These are phyloP conservation scores for Laetiporus sulphureus DNA, from an alignment of 1,284 basidiomycete species.

Conservation along the genomic window DNA sequence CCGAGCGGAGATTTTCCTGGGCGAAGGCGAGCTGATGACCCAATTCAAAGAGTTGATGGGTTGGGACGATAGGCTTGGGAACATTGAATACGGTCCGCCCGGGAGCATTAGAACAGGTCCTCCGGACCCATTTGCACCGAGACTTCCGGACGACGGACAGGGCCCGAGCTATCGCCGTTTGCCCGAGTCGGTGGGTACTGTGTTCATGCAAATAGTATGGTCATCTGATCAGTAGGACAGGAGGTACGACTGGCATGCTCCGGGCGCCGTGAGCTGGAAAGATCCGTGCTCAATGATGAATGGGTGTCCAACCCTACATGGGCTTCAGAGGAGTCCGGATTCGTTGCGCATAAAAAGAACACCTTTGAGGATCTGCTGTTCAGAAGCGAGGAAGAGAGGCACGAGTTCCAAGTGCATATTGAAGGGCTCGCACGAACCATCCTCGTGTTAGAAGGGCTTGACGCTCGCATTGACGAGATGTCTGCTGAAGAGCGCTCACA, in stretches of 20 bases:
- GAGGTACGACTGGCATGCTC: conserved; percentile 91
- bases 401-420: conserved; percentile 97
- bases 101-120: conserved; percentile 68
- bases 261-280: conserved; percentile 91
- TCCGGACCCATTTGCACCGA: conserved; percentile 61
- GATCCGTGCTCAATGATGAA: conserved; percentile 93
- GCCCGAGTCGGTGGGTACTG: conserved; percentile 69
- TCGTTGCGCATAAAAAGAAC: conserved; percentile 96
- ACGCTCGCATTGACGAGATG: conserved; percentile 86
- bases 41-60: conserved; percentile 88
- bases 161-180: conserved; percentile 91
- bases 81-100: conserved; percentile 69
- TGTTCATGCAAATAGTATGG: neutral
- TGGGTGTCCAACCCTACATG: conserved; percentile 98
- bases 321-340: conserved; percentile 94
- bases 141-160: conserved; percentile 66
- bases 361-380: conserved; percentile 94
- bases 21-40: conserved; percentile 72
- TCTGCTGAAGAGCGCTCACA: conserved; percentile 77
- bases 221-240: conserved; percentile 33
- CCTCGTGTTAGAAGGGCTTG: conserved; percentile 86
- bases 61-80: conserved; percentile 64
- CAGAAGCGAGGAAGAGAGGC: conserved; percentile 95
- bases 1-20: conserved; percentile 75
- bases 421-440: conserved; percentile 92